Conservation (phyloP, 257 asterid species). For the Solanum megistacrolobum region DNA sequence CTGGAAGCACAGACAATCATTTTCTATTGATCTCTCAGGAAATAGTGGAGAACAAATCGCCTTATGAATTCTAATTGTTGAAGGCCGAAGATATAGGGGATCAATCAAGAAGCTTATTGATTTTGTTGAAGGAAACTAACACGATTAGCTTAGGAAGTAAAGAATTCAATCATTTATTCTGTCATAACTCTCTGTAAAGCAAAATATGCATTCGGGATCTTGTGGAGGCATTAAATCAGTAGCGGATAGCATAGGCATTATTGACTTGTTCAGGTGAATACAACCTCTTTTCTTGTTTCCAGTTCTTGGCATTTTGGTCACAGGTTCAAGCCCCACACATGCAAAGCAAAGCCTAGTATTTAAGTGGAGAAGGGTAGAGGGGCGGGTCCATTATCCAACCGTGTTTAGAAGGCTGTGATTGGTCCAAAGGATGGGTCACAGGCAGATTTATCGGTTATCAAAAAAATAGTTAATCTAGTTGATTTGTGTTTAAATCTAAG, state of each 20-base stretch:
- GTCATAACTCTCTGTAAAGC: background rate
- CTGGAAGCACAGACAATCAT: background rate
- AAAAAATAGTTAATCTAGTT: background rate
- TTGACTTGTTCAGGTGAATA: background rate
- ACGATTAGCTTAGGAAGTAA: background rate
- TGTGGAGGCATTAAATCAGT: background rate
- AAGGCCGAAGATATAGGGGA: background rate
- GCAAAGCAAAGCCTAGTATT: too few relatives aligned
- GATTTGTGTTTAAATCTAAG: background rate
- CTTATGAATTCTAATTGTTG: background rate
- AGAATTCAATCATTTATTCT: background rate
- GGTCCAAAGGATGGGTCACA: too few relatives aligned
- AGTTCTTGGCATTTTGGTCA: background rate
- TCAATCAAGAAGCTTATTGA: background rate
- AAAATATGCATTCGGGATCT: background rate
- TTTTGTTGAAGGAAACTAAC: background rate
- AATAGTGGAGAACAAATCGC: background rate
- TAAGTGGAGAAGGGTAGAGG: too few relatives aligned
- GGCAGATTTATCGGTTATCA: too few relatives aligned
- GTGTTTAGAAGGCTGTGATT: too few relatives aligned
- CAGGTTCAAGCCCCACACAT: too few relatives aligned
- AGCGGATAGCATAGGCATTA: background rate
- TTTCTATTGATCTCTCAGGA: background rate
- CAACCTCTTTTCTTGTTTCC: background rate
- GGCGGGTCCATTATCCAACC: too few relatives aligned